phyloP scores from a whole-genome alignment of 331 rosid genomes.

The Pyrus hybrid region DNA sequence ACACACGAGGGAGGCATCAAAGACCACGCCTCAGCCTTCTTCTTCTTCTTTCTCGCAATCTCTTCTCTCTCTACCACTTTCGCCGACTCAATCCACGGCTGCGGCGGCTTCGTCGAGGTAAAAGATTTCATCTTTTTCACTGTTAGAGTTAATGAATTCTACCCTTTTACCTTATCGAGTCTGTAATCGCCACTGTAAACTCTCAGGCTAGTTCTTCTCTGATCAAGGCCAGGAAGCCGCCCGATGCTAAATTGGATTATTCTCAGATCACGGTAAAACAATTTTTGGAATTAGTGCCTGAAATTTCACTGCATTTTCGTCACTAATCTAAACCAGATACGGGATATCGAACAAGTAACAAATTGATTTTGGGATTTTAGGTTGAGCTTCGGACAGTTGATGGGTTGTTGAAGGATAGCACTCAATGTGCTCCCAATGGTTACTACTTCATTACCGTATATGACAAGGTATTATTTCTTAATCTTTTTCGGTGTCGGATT shows the following conservation, averaged over 20 bases:
- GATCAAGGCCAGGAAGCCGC: conserved; percentile 59
- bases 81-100: conserved; percentile 73
- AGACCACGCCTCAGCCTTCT: not conserved
- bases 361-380: conserved; percentile 22
- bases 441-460: conserved; percentile 97
- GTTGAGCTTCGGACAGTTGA: conserved; percentile 93
- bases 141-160: not conserved
- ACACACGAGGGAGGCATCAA: not conserved
- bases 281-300: not conserved
- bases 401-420: conserved; percentile 86
- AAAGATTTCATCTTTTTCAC: not conserved
- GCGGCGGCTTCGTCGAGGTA: conserved; percentile 74
- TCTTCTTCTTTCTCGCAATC: conserved; percentile 5
- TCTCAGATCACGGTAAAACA: conserved; percentile 69
- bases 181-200: not conserved
- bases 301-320: not conserved
- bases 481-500: not conserved
- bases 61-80: conserved; percentile 35
- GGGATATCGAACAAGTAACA: no score
- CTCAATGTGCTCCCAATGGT: conserved; percentile 98
- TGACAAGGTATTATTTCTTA: conserved; percentile 62
- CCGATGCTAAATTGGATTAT: conserved; percentile 75
- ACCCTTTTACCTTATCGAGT: not conserved
- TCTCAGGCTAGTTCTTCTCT: conserved; percentile 73
- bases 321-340: no score